Base-by-base conservation (phyloP, 352 stramenopile species). In the Globisporangium alternatum region DNA sequence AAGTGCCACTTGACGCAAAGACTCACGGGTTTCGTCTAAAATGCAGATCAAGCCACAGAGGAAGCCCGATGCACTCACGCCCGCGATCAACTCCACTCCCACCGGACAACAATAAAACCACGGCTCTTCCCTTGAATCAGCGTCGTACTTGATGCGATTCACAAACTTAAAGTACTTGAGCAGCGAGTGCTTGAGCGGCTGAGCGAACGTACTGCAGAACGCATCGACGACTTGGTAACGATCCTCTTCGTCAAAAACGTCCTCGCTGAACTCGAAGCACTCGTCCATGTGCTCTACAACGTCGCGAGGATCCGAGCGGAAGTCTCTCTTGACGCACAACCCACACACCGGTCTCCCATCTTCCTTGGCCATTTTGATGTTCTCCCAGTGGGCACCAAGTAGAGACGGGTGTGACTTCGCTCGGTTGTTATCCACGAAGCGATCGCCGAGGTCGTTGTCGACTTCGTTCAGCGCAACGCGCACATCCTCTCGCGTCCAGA, bases 341-440 rank as follows among this genome's bases (percentile, higher is more conserved):
- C 22, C 31, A 21, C 39, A 61, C 39, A 28, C 43, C 3, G 10
- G 5, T 5, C 19, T 31, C 6, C 39, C 22, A 17, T 28, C n/a
- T 6, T 33, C 39, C 35, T 41, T 41, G 4, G 33, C 12, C n/a
- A 61, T 13, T 15, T 22, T 37, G 21, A 15, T 21, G 17, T 53
- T 51, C 15, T 61, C 56, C 56, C 56, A 61, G 28, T 61, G 56
- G 39, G 31, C 25, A 30, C 39, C 39, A 28, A 61, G 28, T 15
- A n/a, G 15, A 3, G 56, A 43, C 15, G 37, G 25, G 15, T 13
- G 33, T 2, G 39, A 17, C 10, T 41, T 13, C 17, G 13, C 8
- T n/a, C 22, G 25, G 25, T 63, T 45, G 19, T 28, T 19, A 2
- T 52, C 37, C 21, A 37, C 25, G 21, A 60, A 60, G 2, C 37